Evolutionary conservation across 306 rosid species (phyloP), one percentile per base, ranked within the genome.

Genomic region (Prunus kanzakura): DNA sequence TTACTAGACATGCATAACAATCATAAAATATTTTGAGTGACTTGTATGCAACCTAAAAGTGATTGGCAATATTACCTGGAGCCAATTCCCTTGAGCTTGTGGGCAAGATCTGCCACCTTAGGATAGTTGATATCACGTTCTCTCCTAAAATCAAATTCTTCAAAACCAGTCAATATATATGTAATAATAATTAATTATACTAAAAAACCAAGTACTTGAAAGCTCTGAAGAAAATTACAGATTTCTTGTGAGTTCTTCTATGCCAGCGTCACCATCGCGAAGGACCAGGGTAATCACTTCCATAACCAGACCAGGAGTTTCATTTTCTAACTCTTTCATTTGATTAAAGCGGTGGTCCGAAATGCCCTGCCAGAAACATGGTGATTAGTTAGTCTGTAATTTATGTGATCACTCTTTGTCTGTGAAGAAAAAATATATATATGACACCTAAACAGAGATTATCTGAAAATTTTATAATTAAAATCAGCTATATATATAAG

Each of bases 351-450:
- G 11, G 13, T 11, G 15, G 30, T 77, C 81, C 54, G 69, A 20
- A 23, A 67, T 58, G 7, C 81, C 75, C 81, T 69, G 68, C 74
- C 11, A 56, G 18, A 22, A 46, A 57, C 29, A 69, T 25, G 47
- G n/a, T 19, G n/a, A 71, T 71, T 58, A 58, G 14, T 2, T 45
- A 67, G 19, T 45, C 22, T 0, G 38, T 18, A 35, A 65, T 13
- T 19, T n/a, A 61, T 22, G 47, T 47, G 49, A 20, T 61, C 47
- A 66, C 3, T 5, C 32, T n/a, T 2, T 5, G 10, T 45, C 55
- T 47, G 19, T 30, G 6, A 47, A 61, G 51, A 9, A 43, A 61
- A 73, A 22, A 29, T 2, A 13, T 6, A n/a, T 3, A 25, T 25
- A 6, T 13, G 23, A 58, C 9, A 55, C 4, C 25, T 10, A 19